Conservation (phyloP, 768 basidiomycete species). For the Clavaria fumosa region DNA sequence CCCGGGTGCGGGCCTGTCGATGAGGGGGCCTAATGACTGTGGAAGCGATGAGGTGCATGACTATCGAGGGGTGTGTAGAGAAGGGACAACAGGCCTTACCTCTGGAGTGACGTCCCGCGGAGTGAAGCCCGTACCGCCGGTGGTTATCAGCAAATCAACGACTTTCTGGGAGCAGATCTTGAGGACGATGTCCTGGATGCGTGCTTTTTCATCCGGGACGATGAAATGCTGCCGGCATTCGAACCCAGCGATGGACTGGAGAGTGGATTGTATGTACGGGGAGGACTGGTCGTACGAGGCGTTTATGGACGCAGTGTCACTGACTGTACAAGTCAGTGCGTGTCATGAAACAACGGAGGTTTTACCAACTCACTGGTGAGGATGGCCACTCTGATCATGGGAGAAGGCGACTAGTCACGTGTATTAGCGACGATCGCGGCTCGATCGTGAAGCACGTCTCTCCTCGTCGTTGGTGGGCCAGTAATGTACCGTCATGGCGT, state of each 20-base stretch:
- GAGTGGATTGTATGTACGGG: conserved; percentile 39
- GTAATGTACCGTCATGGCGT: too few relatives aligned
- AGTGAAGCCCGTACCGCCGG: conserved; percentile 83
- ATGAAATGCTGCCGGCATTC: conserved; percentile 25
- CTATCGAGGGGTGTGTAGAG: too few relatives aligned
- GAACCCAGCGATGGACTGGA: conserved; percentile 23
- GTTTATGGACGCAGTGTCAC: conserved; percentile 48
- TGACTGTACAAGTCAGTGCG: too few relatives aligned
- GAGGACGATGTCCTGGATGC: conserved; percentile 34
- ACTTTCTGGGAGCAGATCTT: conserved; percentile 28
- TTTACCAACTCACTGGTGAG: too few relatives aligned
- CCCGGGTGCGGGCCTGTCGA: conserved; percentile 53
- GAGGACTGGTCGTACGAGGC: conserved; percentile 47
- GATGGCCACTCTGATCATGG: too few relatives aligned
- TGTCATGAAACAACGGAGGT: too few relatives aligned
- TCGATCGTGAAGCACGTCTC: too few relatives aligned
- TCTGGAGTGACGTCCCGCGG: conserved; percentile 72
- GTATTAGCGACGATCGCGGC: too few relatives aligned
- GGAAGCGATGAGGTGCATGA: neutral
- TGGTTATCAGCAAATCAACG: conserved; percentile 68
- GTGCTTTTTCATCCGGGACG: conserved; percentile 49
- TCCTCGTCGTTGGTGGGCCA: too few relatives aligned
- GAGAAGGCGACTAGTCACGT: too few relatives aligned
- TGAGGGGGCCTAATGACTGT: conserved; percentile 46
- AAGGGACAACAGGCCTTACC: conserved; percentile 23